Evolutionary conservation across 2,329 filamentous ascomycete species (phyloP).

Genomic region (Fusarium oxysporum): DNA sequence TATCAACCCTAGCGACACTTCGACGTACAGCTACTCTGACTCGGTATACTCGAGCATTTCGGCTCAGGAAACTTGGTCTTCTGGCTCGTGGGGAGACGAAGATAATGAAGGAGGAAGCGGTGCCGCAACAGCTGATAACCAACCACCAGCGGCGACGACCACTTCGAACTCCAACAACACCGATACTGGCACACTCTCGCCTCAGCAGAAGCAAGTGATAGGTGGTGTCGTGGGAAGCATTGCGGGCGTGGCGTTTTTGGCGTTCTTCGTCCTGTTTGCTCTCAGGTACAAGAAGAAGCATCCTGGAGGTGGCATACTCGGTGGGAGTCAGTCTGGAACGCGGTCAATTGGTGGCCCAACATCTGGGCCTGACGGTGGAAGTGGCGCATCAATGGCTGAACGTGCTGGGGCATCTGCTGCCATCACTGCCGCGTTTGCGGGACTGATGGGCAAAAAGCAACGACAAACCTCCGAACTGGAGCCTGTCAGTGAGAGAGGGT

Average conservation of each 20-base stretch:
- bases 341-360: slow-evolving; percentile 38
- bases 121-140: slow-evolving; percentile 29
- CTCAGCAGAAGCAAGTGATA: slow-evolving; percentile 58
- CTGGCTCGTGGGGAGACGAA: slow-evolving; percentile 34
- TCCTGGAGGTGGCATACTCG: slow-evolving; percentile 57
- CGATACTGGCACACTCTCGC: slow-evolving; percentile 43
- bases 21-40: slow-evolving; percentile 34
- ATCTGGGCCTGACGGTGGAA: slow-evolving; percentile 30
- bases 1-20: slow-evolving; percentile 24
- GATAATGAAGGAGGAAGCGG: slow-evolving; percentile 25
- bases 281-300: slow-evolving; percentile 67
- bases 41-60: slow-evolving; percentile 43
- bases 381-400: slow-evolving; percentile 58
- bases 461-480: slow-evolving; percentile 42
- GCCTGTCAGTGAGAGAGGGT: slow-evolving; percentile 65
- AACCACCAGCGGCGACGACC: slow-evolving; percentile 40
- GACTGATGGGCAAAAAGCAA: slow-evolving; percentile 56
- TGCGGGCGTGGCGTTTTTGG: slow-evolving; percentile 68
- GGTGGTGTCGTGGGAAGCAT: slow-evolving; percentile 69
- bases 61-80: slow-evolving; percentile 40
- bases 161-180: slow-evolving; percentile 35
- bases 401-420: slow-evolving; percentile 52
- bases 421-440: slow-evolving; percentile 62
- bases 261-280: slow-evolving; percentile 64
- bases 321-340: slow-evolving; percentile 51